A percentile compares a stretch with the other conserved stretches of the same genome.
phyloP scores from a whole-genome alignment of 768 basidiomycete species.

The Nevesoporus exiguus region DNA sequence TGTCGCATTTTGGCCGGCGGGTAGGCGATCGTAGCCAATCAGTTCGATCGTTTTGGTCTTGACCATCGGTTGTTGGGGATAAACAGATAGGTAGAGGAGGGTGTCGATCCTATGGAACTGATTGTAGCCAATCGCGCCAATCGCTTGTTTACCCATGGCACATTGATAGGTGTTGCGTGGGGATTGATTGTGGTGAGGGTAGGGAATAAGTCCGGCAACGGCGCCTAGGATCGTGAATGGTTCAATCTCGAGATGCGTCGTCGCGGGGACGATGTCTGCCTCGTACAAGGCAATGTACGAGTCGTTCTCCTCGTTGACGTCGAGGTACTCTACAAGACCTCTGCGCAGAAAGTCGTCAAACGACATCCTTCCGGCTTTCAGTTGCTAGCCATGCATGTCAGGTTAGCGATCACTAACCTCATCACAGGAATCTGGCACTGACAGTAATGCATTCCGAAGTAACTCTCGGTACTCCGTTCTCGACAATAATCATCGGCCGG shows the following conservation, averaged over 20 bases:
- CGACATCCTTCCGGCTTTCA: conserved; percentile 72
- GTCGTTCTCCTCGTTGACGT: conserved; percentile 99
- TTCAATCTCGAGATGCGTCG: conserved; percentile 97
- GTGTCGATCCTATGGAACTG: conserved; percentile 98
- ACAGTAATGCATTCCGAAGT: conserved; percentile 78
- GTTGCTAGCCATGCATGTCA: conserved; percentile 44
- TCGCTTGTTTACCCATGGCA: conserved; percentile 99
- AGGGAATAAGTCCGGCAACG: conserved; percentile 97
- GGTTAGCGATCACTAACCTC: conserved; percentile 3
- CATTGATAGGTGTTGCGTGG: conserved; percentile 99
- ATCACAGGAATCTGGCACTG: conserved; percentile 10
- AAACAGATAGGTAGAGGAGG: conserved; percentile 93
- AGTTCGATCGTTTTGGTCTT: conserved; percentile 98
- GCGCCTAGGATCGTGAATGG: conserved; percentile 97
- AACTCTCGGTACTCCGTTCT: conserved; percentile 73
- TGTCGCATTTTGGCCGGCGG: conserved; percentile 97
- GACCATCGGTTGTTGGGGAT: conserved; percentile 99
- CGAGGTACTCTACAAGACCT: conserved; percentile 95
- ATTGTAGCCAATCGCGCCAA: conserved; percentile 97
- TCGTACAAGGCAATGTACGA: conserved; percentile 95
- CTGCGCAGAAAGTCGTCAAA: conserved; percentile 94
- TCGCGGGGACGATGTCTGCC: conserved; percentile 70
- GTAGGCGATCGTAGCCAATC: conserved; percentile 92
- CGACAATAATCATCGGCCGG: conserved; percentile 95
- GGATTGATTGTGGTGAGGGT: conserved; percentile 99